Evolutionary conservation across 805 yeast genomes (phyloP).

Genomic region (Candida broadrunensis): DNA sequence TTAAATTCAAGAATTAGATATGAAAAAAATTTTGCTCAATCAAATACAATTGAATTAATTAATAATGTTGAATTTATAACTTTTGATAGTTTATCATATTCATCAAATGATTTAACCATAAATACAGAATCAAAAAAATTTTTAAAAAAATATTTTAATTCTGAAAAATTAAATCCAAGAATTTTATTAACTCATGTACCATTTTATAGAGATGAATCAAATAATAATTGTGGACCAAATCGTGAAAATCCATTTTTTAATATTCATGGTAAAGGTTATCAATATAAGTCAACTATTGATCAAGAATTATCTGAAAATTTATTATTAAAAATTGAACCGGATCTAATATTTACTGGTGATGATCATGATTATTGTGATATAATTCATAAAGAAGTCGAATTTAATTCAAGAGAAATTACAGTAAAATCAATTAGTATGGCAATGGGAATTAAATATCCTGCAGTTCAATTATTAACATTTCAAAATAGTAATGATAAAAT

Average conservation of each 20-base stretch:
- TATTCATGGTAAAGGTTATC: conserved; percentile 68
- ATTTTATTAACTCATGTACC: conserved; percentile 87
- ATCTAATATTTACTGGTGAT: conserved; percentile 80
- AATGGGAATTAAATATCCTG: conserved; percentile 39
- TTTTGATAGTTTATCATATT: conserved; percentile 78
- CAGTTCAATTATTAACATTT: conserved; percentile 36
- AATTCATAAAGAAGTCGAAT: conserved; percentile 39
- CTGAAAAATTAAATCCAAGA: conserved; percentile 43
- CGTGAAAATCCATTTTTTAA: conserved; percentile 58
- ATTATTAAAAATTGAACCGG: conserved; percentile 59
- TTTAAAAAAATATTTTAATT: conserved; percentile 29
- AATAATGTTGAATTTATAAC: conserved; percentile 35
- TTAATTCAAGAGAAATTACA: conserved; percentile 28
- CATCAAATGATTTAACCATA: conserved; percentile 47
- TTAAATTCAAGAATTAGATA: conserved; percentile 32
- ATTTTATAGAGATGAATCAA: conserved; percentile 64
- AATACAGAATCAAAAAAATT: conserved; percentile 52
- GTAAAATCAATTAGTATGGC: conserved; percentile 41
- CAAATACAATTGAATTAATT: conserved; percentile 22
- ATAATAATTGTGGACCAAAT: conserved; percentile 67
- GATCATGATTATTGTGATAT: conserved; percentile 95
- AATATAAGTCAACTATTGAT: conserved; percentile 82
- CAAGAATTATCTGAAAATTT: conserved; percentile 56
- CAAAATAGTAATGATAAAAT: conserved; percentile 2
- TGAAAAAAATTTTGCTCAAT: conserved; percentile 26